Conservation (phyloP, 75 land plant genomes). For the Selaginella tamariscina region DNA sequence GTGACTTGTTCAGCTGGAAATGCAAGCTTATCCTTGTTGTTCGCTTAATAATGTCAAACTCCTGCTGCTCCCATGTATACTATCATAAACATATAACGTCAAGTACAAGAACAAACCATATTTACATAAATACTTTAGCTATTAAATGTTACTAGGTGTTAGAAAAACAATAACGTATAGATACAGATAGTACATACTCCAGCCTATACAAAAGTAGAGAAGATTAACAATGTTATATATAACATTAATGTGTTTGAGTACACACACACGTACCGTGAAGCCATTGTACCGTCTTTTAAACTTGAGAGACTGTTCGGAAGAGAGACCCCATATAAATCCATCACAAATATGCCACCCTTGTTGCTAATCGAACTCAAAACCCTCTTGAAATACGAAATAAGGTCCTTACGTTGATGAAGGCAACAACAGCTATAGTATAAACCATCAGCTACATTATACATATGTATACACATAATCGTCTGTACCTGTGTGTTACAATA, state of each 20-base stretch:
- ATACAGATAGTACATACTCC: too few species aligned
- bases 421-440: constrained; percentile 93
- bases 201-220: too few species aligned
- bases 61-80: constrained; percentile 87
- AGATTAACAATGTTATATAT: too few species aligned
- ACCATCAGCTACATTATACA: too few species aligned
- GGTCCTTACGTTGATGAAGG: constrained; percentile 50
- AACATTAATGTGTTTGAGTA: too few species aligned
- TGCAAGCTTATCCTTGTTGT: constrained; percentile 82
- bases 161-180: too few species aligned
- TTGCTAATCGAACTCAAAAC: constrained; percentile 32
- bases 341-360: constrained; percentile 77
- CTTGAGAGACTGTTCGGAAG: constrained; percentile 55
- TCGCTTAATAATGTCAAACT: constrained; percentile 57
- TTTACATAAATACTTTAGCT: too few species aligned
- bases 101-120: too few species aligned
- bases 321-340: constrained; percentile 90
- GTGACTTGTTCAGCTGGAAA: constrained; percentile 43
- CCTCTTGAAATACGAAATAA: constrained; percentile 58
- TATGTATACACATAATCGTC: too few species aligned
- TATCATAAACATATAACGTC: too few species aligned
- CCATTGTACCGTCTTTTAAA: constrained; percentile 49
- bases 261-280: constrained; percentile 61
- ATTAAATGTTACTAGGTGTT: too few species aligned
- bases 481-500: too few species aligned